Evolutionary conservation across 257 asterid genomes (phyloP), one percentile per base, ranked within the genome.

Genomic region (Fraxinus excelsior): DNA sequence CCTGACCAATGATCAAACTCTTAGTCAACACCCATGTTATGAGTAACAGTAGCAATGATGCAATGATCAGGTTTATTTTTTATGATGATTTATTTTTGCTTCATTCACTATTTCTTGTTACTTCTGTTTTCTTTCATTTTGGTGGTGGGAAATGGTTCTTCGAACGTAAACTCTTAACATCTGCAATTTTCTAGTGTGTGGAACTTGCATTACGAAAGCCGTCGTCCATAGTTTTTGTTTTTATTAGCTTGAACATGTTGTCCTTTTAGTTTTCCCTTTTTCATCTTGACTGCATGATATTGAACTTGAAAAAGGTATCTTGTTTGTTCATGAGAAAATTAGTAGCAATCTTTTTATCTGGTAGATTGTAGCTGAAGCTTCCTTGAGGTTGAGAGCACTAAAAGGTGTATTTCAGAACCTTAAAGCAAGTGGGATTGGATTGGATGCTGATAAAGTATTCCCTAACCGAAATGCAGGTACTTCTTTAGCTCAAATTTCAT

Each of bases 381-480:
- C 68, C 68, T 62, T 11, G 23, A 40, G 46, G 46, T 11, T 10
- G 46, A 2, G 34, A 70, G 65, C 76, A 73, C 65, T 29, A 38
- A 62, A 25, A 71, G 72, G 38, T 26, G 67, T 49, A 38, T 64
- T 64, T 23, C 58, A 38, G 8, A 65, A 76, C 32, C 9, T 72
- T 40, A 76, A 66, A 68, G 68, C 67, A 56, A 76, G 53, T 44
- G 28, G 80, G 72, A 74, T 32, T 26, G 80, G 72, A 74, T 56
- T 18, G 32, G 32, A 82, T 67, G 26, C 77, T 75, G 83, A 34
- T 74, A 80, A 78, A 82, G 75, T 77, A 76, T 68, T 58, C 81
- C 75, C 74, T 44, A 53, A 74, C 66, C 66, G 73, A 76, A 80
- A 42, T 67, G 66, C 72, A 65, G 64, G 78, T 40, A 60, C 37